phyloP scores from a whole-genome alignment of 2,329 filamentous ascomycete species.

The Cladosporium halotolerans region DNA sequence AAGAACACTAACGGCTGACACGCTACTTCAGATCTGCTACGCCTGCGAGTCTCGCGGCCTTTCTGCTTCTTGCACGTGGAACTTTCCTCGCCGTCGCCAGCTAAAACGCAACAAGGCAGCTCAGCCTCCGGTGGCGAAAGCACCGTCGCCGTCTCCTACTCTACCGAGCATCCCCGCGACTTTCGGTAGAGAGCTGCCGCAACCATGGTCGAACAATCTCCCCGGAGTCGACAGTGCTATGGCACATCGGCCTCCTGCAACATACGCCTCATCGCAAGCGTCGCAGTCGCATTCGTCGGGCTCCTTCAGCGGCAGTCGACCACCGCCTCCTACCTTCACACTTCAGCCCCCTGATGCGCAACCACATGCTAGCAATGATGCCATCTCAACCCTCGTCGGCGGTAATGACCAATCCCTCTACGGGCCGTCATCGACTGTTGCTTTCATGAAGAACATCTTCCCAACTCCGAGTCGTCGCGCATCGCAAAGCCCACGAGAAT shows the following conservation, averaged over 20 bases:
- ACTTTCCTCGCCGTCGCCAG: constrained; percentile 6
- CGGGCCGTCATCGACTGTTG: constrained; percentile 22
- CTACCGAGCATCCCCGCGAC: constrained; percentile 9
- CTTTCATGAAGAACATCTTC: constrained; percentile 18
- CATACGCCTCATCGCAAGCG: not conserved
- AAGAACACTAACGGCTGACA: constrained; percentile 8
- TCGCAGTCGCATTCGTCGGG: constrained; percentile 5
- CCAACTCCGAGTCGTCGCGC: constrained; percentile 6
- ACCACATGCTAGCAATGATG: not conserved
- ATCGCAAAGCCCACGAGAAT: constrained; percentile 13
- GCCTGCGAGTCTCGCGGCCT: constrained; percentile 9
- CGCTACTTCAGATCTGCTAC: constrained; percentile 5
- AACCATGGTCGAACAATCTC: constrained; percentile 5
- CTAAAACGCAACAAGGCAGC: constrained; percentile 2
- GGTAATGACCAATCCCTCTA: constrained; percentile 12
- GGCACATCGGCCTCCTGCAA: constrained; percentile 6
- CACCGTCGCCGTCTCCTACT: not conserved
- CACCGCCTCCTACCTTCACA: constrained; percentile 5
- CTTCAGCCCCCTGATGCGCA: constrained; percentile 4
- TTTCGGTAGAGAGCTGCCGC: constrained; percentile 8
- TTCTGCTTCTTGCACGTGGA: constrained; percentile 9
- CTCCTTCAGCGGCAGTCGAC: constrained; percentile 2
- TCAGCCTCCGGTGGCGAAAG: constrained; percentile 6
- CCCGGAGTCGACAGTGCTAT: constrained; percentile 1
- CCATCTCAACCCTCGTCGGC: constrained; percentile 1